These are phyloP conservation scores for Helotiales sp. DNA, from an alignment of 2,329 filamentous ascomycete genomes.

Conservation along the genomic window DNA sequence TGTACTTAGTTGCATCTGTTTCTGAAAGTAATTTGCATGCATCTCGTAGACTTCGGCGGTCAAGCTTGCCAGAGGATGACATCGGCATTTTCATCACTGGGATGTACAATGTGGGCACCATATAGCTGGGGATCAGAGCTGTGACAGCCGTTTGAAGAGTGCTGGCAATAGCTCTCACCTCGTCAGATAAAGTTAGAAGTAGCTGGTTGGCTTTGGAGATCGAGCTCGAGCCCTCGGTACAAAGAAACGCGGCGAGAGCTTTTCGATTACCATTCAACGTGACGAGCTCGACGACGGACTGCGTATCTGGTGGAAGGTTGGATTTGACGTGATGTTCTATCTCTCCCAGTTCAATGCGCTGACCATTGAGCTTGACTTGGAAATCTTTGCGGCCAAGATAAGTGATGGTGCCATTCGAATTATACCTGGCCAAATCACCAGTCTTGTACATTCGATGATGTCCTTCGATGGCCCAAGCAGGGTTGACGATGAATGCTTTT, in stretches of 20 bases:
- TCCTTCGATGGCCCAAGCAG: slow-evolving; percentile 53
- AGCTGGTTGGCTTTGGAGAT: background rate
- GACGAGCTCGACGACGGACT: background rate
- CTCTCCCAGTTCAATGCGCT: slow-evolving; percentile 57
- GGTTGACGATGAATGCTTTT: slow-evolving; percentile 61
- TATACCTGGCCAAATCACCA: slow-evolving; percentile 61
- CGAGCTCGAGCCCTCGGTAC: slow-evolving; percentile 18
- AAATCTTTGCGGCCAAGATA: slow-evolving; percentile 56
- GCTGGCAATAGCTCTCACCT: background rate
- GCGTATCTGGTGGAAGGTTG: background rate
- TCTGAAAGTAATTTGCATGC: background rate
- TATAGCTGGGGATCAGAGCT: background rate
- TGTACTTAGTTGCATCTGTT: background rate
- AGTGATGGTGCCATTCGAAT: slow-evolving; percentile 45
- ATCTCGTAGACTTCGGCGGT: background rate
- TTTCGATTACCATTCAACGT: background rate
- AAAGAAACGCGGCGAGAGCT: background rate
- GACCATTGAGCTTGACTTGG: slow-evolving; percentile 67
- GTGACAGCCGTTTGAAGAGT: background rate
- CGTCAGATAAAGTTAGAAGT: background rate
- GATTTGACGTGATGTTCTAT: slow-evolving; percentile 38
- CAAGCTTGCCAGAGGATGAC: background rate
- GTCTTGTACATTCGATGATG: slow-evolving; percentile 60
- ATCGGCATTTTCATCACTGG: background rate
- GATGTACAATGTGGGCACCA: background rate